Base-by-base conservation (phyloP, 2,329 filamentous ascomycete genomes). In the Penicillium psychrosexuale region DNA sequence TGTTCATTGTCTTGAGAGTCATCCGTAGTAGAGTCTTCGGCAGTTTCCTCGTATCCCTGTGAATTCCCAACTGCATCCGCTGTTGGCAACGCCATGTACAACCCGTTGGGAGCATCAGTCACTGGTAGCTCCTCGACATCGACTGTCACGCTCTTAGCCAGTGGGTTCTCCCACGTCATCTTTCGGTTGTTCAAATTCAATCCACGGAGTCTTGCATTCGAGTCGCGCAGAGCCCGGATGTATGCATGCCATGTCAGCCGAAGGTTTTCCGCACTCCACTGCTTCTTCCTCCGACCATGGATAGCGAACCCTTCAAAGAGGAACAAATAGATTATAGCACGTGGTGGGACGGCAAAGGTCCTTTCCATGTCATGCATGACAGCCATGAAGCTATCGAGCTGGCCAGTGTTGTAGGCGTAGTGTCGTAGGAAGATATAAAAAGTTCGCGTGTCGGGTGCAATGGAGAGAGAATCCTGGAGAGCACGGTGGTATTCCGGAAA, bases 381-480 rank as follows among this genome's bases (percentile, higher is more conserved):
- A 46, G 84, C 81, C 11, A 84, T 83, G 12, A 95, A 84, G 59
- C 84, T 84, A 38, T 84, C 77, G 22, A 97, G 78, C 60, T 95
- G 81, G 15, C 93, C 93, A 3, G 84, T 78, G 17, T 78, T 78
- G 19, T 83, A 74, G 5, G 87, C 85, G 66, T 90, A 88, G 69
- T 96, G 83, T 42, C 87, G 84, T 57, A 97, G 81, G 49, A 97
- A 79, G 42, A 94, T 84, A 45, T 87, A 84, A 69, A 90, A 97
- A 0, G 92, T 97, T 36, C 84, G 82, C 8, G 90, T 77, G 70
- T 96, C 84, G 0, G 93, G 93, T 0, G 83, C 81, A 28, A 93
- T 81, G 0, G 84, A 81, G 8, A 89, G 80, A 1, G 79, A 77
- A 37, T 82, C 77, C 69, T 96, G 91, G 47, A 92, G 73, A 31